phyloP scores from a whole-genome alignment of 352 stramenopile genomes.

The Phytophthora pisi region DNA sequence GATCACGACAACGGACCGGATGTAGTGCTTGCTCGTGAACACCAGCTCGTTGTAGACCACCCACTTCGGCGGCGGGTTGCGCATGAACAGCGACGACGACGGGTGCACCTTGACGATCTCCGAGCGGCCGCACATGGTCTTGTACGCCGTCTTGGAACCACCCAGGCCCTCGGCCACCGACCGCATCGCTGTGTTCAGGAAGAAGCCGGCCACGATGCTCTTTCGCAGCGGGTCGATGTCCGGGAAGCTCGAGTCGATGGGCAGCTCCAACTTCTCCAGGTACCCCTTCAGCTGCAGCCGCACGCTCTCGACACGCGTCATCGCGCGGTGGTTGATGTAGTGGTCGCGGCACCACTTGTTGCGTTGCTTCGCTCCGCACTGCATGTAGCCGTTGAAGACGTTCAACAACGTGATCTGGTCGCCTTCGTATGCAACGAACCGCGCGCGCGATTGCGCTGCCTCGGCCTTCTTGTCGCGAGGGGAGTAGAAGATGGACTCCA shows the following conservation, averaged over 20 bases:
- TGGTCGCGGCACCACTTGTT: slow-evolving; percentile 89
- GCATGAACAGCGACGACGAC: slow-evolving; percentile 89
- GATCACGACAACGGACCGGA: slow-evolving; percentile 86
- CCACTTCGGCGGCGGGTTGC: slow-evolving; percentile 85
- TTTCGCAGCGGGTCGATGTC: slow-evolving; percentile 87
- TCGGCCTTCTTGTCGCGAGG: slow-evolving; percentile 85
- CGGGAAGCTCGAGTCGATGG: slow-evolving; percentile 72
- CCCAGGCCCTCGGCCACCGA: slow-evolving; percentile 72
- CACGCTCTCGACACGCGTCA: slow-evolving; percentile 87
- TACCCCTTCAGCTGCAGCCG: slow-evolving; percentile 73
- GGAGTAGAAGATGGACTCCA: slow-evolving; percentile 91
- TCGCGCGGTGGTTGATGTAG: slow-evolving; percentile 85
- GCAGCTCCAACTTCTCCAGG: slow-evolving; percentile 70
- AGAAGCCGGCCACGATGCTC: slow-evolving; percentile 89
- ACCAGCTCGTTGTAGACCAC: slow-evolving; percentile 92
- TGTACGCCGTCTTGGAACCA: slow-evolving; percentile 83
- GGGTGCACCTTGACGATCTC: slow-evolving; percentile 90
- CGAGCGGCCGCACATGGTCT: slow-evolving; percentile 83
- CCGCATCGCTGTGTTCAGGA: slow-evolving; percentile 89
- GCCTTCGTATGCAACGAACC: slow-evolving; percentile 83
- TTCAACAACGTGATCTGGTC: slow-evolving; percentile 88
- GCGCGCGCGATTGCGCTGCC: slow-evolving; percentile 75
- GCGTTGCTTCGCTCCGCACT: slow-evolving; percentile 78
- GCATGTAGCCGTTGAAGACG: slow-evolving; percentile 78
- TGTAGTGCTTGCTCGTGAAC: slow-evolving; percentile 93